phyloP scores from a whole-genome alignment of 2,329 filamentous ascomycete genomes.

The Colletotrichum sp. region DNA sequence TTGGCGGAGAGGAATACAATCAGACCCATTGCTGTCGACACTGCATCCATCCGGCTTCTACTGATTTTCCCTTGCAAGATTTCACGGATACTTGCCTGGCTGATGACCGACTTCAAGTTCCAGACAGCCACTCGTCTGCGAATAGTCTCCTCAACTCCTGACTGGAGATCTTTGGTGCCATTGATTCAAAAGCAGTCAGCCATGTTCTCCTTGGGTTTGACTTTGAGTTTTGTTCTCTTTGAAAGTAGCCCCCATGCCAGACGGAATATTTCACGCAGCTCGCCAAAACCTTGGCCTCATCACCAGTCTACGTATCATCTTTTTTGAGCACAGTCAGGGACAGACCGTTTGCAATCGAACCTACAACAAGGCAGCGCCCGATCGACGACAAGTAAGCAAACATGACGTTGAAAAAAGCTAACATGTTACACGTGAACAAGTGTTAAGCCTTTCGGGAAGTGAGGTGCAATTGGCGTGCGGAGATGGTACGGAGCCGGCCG shows the following conservation, averaged over 20 bases:
- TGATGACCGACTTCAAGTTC: too few relatives aligned
- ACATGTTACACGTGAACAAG: background rate
- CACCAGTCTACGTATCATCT: too few relatives aligned
- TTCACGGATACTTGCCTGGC: too few relatives aligned
- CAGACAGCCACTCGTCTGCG: too few relatives aligned
- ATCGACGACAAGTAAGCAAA: background rate
- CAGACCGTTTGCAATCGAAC: background rate
- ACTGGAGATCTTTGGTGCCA: too few relatives aligned
- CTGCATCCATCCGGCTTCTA: background rate
- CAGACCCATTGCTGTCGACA: background rate
- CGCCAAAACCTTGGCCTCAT: background rate
- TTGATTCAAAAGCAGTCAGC: too few relatives aligned
- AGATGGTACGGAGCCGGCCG: background rate
- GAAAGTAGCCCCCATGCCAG: too few relatives aligned
- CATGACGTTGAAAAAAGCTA: background rate
- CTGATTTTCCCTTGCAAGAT: accelerated
- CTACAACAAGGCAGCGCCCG: background rate
- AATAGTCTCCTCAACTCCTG: too few relatives aligned
- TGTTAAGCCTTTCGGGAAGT: background rate
- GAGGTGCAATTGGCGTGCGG: background rate
- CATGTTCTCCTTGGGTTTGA: too few relatives aligned
- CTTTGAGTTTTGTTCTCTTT: too few relatives aligned
- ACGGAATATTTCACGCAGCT: background rate
- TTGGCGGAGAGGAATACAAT: slow-evolving; percentile 24
- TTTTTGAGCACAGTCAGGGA: too few relatives aligned